Percentiles rank a stretch among this genome's conserved stretches.
Conservation (phyloP, 495 filamentous ascomycete species). For the Aspergillus indologenus region DNA sequence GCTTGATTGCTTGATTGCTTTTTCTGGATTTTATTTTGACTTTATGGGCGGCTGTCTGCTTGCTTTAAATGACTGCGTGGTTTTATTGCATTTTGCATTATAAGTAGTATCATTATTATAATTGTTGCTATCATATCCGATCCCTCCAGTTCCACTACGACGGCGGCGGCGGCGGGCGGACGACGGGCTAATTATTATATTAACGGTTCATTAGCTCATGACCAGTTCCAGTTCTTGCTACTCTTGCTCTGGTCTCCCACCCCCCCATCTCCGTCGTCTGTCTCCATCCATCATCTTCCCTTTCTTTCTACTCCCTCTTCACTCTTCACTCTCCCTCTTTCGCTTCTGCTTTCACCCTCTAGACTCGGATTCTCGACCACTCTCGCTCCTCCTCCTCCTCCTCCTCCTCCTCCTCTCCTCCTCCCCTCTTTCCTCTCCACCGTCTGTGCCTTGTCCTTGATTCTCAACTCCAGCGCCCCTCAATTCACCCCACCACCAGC, state of each 20-base stretch:
- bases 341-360: neutral
- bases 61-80: neutral
- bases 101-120: too few species aligned
- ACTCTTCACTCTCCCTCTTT: slow-evolving; percentile 1
- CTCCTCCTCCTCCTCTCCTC: slow-evolving; percentile 5
- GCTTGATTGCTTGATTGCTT: neutral
- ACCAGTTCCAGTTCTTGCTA: neutral
- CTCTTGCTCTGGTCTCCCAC: neutral
- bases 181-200: neutral
- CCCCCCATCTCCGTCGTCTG: neutral
- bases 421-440: neutral
- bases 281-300: neutral
- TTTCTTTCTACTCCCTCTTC: neutral
- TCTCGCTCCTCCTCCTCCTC: neutral
- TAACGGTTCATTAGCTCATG: neutral
- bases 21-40: too few species aligned
- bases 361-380: neutral
- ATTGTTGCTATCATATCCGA: neutral
- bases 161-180: too few species aligned
- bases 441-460: neutral
- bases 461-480: neutral
- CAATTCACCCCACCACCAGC: neutral
- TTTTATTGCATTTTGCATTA: too few species aligned
- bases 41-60: neutral
- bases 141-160: neutral